phyloP scores from a whole-genome alignment of 2,329 filamentous ascomycete species.

The Colletotrichum somersetense region DNA sequence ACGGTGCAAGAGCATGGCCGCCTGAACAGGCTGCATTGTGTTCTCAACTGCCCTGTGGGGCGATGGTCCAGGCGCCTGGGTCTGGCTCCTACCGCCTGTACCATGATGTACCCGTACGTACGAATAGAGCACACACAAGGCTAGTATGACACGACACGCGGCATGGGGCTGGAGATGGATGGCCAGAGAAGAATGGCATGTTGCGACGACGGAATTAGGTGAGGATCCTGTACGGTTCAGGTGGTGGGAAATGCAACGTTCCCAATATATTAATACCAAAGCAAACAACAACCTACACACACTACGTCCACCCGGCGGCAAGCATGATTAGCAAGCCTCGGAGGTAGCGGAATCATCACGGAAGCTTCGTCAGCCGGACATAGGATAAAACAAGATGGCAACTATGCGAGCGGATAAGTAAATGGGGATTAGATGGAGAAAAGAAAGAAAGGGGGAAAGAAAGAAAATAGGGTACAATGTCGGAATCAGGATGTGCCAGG shows the following conservation, averaged over 20 bases:
- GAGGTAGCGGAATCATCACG: constrained; percentile 1
- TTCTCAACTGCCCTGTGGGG: constrained; percentile 27
- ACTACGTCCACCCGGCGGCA: background rate
- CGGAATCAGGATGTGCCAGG: constrained; percentile 26
- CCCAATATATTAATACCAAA: constrained; percentile 1
- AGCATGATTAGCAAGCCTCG: background rate
- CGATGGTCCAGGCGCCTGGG: constrained; percentile 34
- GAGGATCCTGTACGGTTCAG: constrained; percentile 20
- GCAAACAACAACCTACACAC: background rate
- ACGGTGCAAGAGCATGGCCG: background rate
- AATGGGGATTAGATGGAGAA: constrained; percentile 19
- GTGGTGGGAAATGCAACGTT: constrained; percentile 5
- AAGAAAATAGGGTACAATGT: background rate
- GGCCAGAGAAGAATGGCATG: constrained; percentile 9
- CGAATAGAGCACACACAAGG: background rate
- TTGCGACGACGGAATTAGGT: constrained; percentile 22
- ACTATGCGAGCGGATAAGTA: constrained; percentile 18
- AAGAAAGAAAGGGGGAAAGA: background rate
- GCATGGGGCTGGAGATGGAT: constrained; percentile 3
- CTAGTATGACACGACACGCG: constrained; percentile 10
- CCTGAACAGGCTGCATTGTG: constrained; percentile 21
- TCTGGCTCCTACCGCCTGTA: background rate
- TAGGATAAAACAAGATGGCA: constrained; percentile 14
- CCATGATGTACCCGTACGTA: too few relatives aligned
- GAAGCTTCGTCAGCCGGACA: constrained; percentile 17